Percentiles rank a stretch among this genome's conserved stretches.
Evolutionary conservation across 2,329 filamentous ascomycete species (phyloP).

Genomic region (Ophiostoma fasciatum): DNA sequence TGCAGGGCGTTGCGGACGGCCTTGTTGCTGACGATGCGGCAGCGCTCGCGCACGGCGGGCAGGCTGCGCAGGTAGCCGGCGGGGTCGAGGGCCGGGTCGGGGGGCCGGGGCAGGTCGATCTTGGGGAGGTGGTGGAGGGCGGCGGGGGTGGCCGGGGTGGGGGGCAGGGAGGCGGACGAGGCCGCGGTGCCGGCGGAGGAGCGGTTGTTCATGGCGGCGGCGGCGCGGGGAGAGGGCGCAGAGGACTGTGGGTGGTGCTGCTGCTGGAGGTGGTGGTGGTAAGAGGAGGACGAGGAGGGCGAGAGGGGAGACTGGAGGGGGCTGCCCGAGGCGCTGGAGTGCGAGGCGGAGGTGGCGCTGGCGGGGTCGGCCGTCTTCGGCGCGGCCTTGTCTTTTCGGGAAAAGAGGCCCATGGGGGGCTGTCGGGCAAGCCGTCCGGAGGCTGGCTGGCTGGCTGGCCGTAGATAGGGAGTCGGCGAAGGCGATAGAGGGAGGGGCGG

Average conservation of each 20-base stretch:
- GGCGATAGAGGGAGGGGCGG: too few species aligned
- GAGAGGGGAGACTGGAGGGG: conserved; percentile 27
- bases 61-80: conserved; percentile 84
- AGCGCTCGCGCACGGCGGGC: conserved; percentile 71
- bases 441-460: too few species aligned
- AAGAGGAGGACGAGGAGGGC: conserved; percentile 4
- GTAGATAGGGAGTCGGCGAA: too few species aligned
- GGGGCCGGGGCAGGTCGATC: conserved; percentile 67
- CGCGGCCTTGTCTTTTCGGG: conserved; percentile 39
- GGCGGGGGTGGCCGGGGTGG: conserved; percentile 36
- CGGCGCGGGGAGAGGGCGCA: conserved; percentile 21
- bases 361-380: conserved; percentile 23
- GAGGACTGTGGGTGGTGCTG: conserved; percentile 20
- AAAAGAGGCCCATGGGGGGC: conserved; percentile 42
- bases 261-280: conserved; percentile 13
- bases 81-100: conserved; percentile 77
- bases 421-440: too few species aligned
- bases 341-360: too few species aligned
- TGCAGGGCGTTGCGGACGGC: conserved; percentile 61
- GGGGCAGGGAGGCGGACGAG: conserved; percentile 18
- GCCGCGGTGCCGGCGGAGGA: conserved; percentile 30
- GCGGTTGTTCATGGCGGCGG: conserved; percentile 36
- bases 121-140: conserved; percentile 47
- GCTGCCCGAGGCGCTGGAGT: conserved; percentile 32
- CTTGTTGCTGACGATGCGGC: conserved; percentile 58